phyloP scores from a whole-genome alignment of 495 filamentous ascomycete genomes.

The Podospora anserina region DNA sequence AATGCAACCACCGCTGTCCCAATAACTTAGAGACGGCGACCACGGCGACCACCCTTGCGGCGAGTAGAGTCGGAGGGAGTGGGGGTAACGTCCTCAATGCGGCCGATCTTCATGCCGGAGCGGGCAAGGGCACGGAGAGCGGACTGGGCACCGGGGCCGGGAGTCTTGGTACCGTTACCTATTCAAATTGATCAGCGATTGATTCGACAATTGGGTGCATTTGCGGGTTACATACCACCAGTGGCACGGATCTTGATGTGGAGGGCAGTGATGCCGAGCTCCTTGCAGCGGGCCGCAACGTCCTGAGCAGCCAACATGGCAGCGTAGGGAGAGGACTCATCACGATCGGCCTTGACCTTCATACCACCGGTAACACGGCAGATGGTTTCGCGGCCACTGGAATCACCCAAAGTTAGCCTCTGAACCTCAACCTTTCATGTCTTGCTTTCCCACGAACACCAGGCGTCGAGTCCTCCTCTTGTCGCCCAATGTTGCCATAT shows the following conservation, averaged over 20 bases:
- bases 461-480: constrained; percentile 17
- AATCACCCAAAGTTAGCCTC: constrained; percentile 64
- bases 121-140: constrained; percentile 97
- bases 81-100: constrained; percentile 99
- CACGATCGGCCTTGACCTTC: constrained; percentile 99
- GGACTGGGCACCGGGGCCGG: constrained; percentile 96
- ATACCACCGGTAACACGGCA: constrained; percentile 98
- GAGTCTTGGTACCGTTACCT: constrained; percentile 99
- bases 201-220: neutral
- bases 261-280: constrained; percentile 95
- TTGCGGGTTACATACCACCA: constrained; percentile 61
- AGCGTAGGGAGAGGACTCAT: constrained; percentile 99
- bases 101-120: constrained; percentile 98
- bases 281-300: constrained; percentile 96
- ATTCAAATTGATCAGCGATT: constrained; percentile 7
- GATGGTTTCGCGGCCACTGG: constrained; percentile 99
- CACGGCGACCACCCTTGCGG: constrained; percentile 99
- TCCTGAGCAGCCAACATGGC: constrained; percentile 99
- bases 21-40: constrained; percentile 87
- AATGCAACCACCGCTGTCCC: constrained; percentile 32
- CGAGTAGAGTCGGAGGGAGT: constrained; percentile 98
- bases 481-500: constrained; percentile 2
- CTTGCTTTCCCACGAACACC: constrained; percentile 7
- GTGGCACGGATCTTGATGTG: constrained; percentile 99
- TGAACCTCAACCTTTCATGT: constrained; percentile 28